phyloP scores from a whole-genome alignment of 805 yeast species.

The Saccharomycopsis schoenii region DNA sequence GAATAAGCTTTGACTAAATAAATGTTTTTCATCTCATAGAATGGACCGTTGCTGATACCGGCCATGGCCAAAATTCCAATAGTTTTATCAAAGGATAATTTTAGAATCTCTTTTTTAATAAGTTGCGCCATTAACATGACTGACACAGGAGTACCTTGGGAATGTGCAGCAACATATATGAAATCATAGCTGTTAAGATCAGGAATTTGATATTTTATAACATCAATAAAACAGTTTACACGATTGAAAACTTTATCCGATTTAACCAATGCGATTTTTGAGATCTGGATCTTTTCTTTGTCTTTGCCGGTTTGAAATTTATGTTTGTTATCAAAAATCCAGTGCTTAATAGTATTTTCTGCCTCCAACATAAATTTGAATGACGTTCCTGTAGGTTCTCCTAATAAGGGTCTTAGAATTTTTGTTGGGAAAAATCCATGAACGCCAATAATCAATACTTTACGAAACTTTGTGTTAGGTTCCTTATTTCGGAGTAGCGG shows the following conservation, averaged over 20 bases:
- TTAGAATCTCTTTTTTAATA: slow-evolving; percentile 46
- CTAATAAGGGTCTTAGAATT: slow-evolving; percentile 76
- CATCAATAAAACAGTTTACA: slow-evolving; percentile 67
- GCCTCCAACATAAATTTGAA: slow-evolving; percentile 85
- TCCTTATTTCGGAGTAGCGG: slow-evolving; percentile 6
- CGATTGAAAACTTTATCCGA: slow-evolving; percentile 87
- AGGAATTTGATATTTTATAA: slow-evolving; percentile 39
- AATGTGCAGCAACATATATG: slow-evolving; percentile 86
- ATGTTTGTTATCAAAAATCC: slow-evolving; percentile 35
- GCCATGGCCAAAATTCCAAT: slow-evolving; percentile 89
- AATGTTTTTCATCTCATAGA: slow-evolving; percentile 79
- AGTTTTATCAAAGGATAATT: slow-evolving; percentile 30
- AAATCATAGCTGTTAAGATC: slow-evolving; percentile 60
- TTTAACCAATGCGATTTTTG: slow-evolving; percentile 85
- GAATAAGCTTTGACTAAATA: slow-evolving; percentile 81
- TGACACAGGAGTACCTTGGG: slow-evolving; percentile 93
- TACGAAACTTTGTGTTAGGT: slow-evolving; percentile 28
- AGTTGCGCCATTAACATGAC: slow-evolving; percentile 67
- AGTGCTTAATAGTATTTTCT: slow-evolving; percentile 61
- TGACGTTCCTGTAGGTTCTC: slow-evolving; percentile 96
- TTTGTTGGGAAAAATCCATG: slow-evolving; percentile 94
- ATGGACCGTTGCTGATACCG: slow-evolving; percentile 90
- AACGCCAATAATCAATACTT: slow-evolving; percentile 78
- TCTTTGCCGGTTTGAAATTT: slow-evolving; percentile 16
- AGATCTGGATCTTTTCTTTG: slow-evolving; percentile 43